Conservation (phyloP, 257 asterid genomes). For the Knoxia roxburghii region DNA sequence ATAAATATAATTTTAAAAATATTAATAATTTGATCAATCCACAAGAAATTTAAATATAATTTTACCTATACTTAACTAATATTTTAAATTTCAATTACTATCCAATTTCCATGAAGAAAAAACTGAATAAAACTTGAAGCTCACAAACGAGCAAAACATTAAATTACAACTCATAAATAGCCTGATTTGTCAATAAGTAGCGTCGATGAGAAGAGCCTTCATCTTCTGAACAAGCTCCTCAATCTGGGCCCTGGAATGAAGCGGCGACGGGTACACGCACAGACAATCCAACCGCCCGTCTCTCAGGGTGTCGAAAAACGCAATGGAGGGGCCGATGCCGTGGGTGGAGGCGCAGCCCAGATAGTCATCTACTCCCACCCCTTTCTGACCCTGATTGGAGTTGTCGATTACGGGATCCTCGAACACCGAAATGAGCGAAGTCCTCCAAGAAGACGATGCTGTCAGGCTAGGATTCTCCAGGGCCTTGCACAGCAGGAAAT, state of each 20-base stretch:
- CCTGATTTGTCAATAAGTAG: not conserved
- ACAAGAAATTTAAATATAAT: too few species aligned
- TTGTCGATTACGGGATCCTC: conserved; percentile 63
- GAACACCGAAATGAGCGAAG: conserved; percentile 53
- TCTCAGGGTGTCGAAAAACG: conserved; percentile 58
- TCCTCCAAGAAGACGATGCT: conserved; percentile 44
- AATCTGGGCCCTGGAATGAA: conserved; percentile 68
- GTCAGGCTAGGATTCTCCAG: conserved; percentile 62
- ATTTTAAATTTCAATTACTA: too few species aligned
- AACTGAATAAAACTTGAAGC: too few species aligned
- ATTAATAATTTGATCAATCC: too few species aligned
- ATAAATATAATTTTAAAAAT: too few species aligned
- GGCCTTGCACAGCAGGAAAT: conserved; percentile 60
- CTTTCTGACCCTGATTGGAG: conserved; percentile 20
- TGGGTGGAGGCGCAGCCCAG: conserved; percentile 65
- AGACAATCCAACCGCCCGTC: conserved; percentile 56
- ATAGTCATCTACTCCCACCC: conserved; percentile 49
- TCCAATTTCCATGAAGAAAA: too few species aligned
- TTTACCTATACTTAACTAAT: too few species aligned
- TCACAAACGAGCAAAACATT: too few species aligned
- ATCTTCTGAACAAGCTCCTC: conserved; percentile 35
- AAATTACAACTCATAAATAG: not conserved
- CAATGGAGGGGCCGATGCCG: conserved; percentile 70
- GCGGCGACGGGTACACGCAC: conserved; percentile 63
- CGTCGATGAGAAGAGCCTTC: conserved; percentile 31